Evolutionary conservation across 1,284 basidiomycete genomes (phyloP).

Genomic region (Marasmius tenuissimus): DNA sequence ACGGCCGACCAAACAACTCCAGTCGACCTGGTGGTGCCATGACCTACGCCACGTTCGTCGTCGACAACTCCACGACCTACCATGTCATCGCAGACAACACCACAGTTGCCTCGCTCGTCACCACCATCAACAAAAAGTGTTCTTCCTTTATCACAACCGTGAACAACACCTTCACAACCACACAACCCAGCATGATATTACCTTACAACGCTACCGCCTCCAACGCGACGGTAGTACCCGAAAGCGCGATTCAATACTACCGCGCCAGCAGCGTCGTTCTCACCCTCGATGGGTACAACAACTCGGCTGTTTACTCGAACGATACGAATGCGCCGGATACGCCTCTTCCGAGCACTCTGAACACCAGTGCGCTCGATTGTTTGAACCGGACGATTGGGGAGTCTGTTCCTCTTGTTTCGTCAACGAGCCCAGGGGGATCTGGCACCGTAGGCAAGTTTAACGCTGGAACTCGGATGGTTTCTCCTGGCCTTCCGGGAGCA

Average conservation of each 20-base stretch:
- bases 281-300: constrained; percentile 31
- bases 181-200: neutral
- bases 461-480: no score
- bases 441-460: neutral
- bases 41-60: constrained; percentile 48
- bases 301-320: neutral
- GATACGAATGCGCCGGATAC: neutral
- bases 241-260: constrained; percentile 59
- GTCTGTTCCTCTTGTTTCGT: constrained; percentile 38
- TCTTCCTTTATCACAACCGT: constrained; percentile 11
- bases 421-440: neutral
- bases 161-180: constrained; percentile 1
- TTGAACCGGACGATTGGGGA: constrained; percentile 58
- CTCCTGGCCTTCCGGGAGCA: no score
- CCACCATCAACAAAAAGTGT: constrained; percentile 47
- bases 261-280: constrained; percentile 56
- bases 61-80: constrained; percentile 45
- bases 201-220: constrained; percentile 13
- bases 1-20: constrained; percentile 49
- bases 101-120: constrained; percentile 50
- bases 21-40: constrained; percentile 60
- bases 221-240: constrained; percentile 41
- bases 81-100: constrained; percentile 58
- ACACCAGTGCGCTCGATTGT: constrained; percentile 40
- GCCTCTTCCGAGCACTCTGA: neutral